A percentile compares a stretch with the other conserved stretches of the same genome.
phyloP scores from a whole-genome alignment of 192 early-diverging fungal species.

The Entomortierella chlamydospora region DNA sequence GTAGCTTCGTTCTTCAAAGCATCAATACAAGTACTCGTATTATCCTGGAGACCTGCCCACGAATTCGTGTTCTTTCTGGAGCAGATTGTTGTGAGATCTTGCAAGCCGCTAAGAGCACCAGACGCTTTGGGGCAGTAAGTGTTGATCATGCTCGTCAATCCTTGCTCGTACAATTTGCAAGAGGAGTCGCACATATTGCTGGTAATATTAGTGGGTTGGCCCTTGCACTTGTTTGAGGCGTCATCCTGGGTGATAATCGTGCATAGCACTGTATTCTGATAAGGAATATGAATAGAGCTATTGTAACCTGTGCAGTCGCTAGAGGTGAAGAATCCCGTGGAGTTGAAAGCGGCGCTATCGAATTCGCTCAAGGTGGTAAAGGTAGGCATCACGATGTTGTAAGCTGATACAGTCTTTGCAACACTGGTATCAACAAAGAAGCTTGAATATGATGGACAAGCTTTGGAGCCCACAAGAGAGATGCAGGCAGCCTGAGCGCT shows the following conservation, averaged over 20 bases:
- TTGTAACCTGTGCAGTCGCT: conserved; percentile 28
- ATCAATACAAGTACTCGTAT: conserved; percentile 6
- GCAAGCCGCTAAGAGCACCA: neutral
- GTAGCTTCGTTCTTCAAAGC: conserved; percentile 27
- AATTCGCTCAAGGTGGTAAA: conserved; percentile 31
- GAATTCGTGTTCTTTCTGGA: neutral
- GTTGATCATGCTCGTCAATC: conserved; percentile 4
- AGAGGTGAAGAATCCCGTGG: conserved; percentile 25
- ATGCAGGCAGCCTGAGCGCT: conserved; percentile 30
- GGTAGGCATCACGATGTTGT: conserved; percentile 16
- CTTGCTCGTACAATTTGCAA: conserved; percentile 27
- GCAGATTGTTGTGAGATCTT: conserved; percentile 2
- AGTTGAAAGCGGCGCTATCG: conserved; percentile 25
- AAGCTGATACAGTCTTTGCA: neutral
- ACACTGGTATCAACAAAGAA: conserved; percentile 18
- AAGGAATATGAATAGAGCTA: conserved; percentile 15
- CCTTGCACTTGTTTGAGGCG: neutral
- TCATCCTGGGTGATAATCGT: conserved; percentile 16
- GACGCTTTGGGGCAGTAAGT: conserved; percentile 14
- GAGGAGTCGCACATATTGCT: conserved; percentile 20
- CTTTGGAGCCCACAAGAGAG: conserved; percentile 18
- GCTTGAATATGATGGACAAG: conserved; percentile 22
- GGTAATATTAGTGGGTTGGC: neutral
- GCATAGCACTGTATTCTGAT: conserved; percentile 41
- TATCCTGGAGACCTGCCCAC: conserved; percentile 25